Conservation (phyloP, 129 eudicot species). For the Tagetes patula region DNA sequence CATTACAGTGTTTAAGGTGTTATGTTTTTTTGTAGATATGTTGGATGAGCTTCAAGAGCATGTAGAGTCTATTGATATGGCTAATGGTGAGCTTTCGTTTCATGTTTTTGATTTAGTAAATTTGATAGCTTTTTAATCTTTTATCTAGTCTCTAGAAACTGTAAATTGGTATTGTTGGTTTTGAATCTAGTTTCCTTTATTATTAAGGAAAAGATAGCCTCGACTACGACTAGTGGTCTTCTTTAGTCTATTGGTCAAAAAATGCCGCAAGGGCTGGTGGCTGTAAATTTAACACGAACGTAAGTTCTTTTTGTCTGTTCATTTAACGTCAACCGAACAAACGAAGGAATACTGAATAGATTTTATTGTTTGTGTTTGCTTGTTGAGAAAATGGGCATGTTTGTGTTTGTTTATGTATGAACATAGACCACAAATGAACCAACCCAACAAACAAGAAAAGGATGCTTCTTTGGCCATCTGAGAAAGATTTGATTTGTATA, state of each 20-base stretch:
- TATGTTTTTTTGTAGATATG: slow-evolving; percentile 51
- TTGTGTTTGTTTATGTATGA: too few species aligned
- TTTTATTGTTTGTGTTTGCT: too few species aligned
- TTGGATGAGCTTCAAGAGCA: slow-evolving; percentile 95
- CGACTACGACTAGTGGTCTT: too few species aligned
- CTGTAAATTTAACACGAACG: too few species aligned
- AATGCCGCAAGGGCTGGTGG: neutral
- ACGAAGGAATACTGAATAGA: too few species aligned
- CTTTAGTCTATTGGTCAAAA: neutral
- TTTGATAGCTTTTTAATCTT: neutral
- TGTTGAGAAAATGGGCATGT: too few species aligned
- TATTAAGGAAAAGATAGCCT: neutral
- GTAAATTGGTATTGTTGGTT: neutral
- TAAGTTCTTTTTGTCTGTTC: too few species aligned
- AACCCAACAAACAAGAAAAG: too few species aligned
- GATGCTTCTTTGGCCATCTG: too few species aligned
- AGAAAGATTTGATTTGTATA: too few species aligned
- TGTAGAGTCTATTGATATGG: slow-evolving; percentile 93
- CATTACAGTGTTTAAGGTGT: slow-evolving; percentile 8
- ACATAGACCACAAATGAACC: too few species aligned
- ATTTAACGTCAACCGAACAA: too few species aligned
- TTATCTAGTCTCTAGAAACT: neutral
- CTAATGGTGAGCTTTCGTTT: slow-evolving; percentile 65
- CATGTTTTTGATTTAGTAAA: neutral
- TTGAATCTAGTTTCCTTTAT: neutral